Evolutionary conservation across 2,329 filamentous ascomycete species (phyloP), one percentile per base, ranked within the genome.

Genomic region (Allantophomopsis lycopodina): DNA sequence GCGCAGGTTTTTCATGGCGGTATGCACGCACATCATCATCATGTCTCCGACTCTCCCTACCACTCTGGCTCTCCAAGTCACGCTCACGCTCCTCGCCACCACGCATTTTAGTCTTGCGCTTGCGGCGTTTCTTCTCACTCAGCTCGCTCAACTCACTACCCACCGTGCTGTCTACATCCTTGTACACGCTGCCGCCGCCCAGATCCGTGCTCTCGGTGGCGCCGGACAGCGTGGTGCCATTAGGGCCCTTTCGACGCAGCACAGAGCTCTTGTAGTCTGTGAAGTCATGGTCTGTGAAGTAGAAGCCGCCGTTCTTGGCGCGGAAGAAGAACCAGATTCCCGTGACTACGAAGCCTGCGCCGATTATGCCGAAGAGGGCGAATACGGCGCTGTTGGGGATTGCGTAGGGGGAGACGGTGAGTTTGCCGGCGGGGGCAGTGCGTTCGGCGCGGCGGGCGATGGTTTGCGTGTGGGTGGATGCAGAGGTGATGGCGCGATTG

Each of bases 291-390:
- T 93, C 66, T 36, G 73, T 72, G 69, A 87, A 96, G 46, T 83
- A 66, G 65, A 96, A 95, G 12, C 91, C 91, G 45, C 91, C 91
- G 51, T 96, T 94, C 63, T 83, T 89, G 42, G 89, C 89, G 83
- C 85, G 93, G 71, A 94, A 94, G 72, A 98, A 96, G 71, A 98
- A 95, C 88, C 91, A 98, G 55, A 96, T 86, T 17, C 71, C 74
- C 0, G 68, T 73, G 3, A 83, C 43, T 17, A 91, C 82, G 55
- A 96, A 82, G 23, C 64, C 75, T 1, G 78, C 77, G 28, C 84
- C 86, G 39, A 96, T 76, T 14, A 95, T 59, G 10, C 83, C 89
- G 56, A 96, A 94, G 1, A 96, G 66, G 1, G 81, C 79, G 55
- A 96, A 83, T 51, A 94, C 76, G 42, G 77, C 83, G 15, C 69